Percentiles rank a stretch among this genome's conserved stretches.
phyloP scores from a whole-genome alignment of 2,329 filamentous ascomycete genomes.

The Hymenoscyphus occultus region DNA sequence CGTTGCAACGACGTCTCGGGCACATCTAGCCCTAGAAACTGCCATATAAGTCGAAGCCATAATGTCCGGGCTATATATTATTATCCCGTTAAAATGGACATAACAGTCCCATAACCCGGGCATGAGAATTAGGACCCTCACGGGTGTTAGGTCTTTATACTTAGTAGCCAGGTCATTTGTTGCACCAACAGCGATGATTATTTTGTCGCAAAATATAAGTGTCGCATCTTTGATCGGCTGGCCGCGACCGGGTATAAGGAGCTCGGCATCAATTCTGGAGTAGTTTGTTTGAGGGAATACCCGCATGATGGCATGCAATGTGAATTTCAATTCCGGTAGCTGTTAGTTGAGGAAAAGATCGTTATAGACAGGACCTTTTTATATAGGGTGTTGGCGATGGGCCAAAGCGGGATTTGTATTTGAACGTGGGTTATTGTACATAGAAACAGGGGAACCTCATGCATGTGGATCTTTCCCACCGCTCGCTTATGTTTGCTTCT shows the following conservation, averaged over 20 bases:
- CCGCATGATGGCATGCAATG: neutral
- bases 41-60: slow-evolving; percentile 23
- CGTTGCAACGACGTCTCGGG: slow-evolving; percentile 41
- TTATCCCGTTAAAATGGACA: neutral
- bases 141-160: neutral
- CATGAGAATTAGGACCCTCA: neutral
- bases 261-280: neutral
- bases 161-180: neutral
- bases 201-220: slow-evolving; percentile 39
- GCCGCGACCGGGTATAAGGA: slow-evolving; percentile 47
- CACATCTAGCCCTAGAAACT: slow-evolving; percentile 42
- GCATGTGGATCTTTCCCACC: too few relatives aligned
- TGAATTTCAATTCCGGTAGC: too few relatives aligned
- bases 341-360: neutral
- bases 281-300: neutral
- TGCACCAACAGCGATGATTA: slow-evolving; percentile 34
- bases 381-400: neutral
- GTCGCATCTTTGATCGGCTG: slow-evolving; percentile 40
- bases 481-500: too few relatives aligned
- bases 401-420: too few relatives aligned
- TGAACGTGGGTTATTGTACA: too few relatives aligned
- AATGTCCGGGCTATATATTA: neutral
- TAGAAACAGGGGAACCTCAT: too few relatives aligned
- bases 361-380: neutral
- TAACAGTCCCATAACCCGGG: neutral